Evolutionary conservation across 352 stramenopile species (phyloP), one percentile per base, ranked within the genome.

Genomic region (Pythium periplocum): DNA sequence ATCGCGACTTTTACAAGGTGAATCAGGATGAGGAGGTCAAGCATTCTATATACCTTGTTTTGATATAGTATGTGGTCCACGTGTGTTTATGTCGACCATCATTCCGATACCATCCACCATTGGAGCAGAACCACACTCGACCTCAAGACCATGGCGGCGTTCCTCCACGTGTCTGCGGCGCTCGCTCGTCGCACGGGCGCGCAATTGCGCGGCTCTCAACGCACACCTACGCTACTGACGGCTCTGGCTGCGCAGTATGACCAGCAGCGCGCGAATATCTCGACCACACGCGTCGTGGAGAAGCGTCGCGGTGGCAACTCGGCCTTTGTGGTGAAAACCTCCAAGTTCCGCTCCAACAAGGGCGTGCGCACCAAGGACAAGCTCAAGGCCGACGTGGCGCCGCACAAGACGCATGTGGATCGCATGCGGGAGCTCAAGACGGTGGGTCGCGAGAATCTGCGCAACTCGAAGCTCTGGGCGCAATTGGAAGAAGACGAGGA

Each of bases 261-360:
- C 10, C 47, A 33, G 26, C 45, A 55, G 41, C 45, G 49, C 49
- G 33, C 65, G 66, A 30, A 26, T 31, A 82, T 88, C 54, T 69
- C 71, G 46, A 63, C 69, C 38, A 74, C 64, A 36, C 58, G 52
- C 36, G 60, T 69, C 51, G 64, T 90, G 9, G 52, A 57, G 34
- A 90, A 90, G 73, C 78, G 82, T 40, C 78, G 74, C 38, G 82
- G 80, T 55, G 82, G 82, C 53, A 68, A 72, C 30, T 92, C 82
- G 33, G 82, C 72, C 32, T 88, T 86, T 53, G 71, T 78, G 4
- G 54, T 61, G 45, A 90, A 89, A 60, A 71, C 59, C 32, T 71
- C 69, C 44, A 71, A 74, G 58, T 76, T 71, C 63, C 80, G 73
- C 58, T 43, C 43, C 44, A 62, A 65, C 42, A 77, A 78, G 46